phyloP scores from a whole-genome alignment of 2,329 filamentous ascomycete species.

The Exophiala sp. region DNA sequence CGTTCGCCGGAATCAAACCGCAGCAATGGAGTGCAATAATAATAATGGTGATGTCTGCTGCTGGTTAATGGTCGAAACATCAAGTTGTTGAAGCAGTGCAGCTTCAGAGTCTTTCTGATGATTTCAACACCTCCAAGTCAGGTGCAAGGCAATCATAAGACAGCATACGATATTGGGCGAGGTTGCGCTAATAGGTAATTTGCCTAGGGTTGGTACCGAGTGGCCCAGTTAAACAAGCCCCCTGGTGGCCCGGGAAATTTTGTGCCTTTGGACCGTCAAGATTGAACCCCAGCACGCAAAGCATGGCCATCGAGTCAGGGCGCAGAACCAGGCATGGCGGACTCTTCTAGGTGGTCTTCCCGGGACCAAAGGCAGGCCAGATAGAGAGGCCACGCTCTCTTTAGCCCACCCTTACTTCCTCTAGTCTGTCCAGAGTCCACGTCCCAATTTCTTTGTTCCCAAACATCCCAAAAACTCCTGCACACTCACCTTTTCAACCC shows the following conservation, averaged over 20 bases:
- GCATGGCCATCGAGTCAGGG: neutral
- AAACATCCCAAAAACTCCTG: conserved; percentile 15
- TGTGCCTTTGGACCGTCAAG: neutral
- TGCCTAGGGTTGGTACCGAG: neutral
- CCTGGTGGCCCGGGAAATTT: neutral
- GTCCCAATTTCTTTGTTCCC: conserved; percentile 23
- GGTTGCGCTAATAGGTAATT: conserved; percentile 1
- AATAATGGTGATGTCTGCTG: too few species aligned
- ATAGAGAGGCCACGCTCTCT: neutral
- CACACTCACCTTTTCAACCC: conserved; percentile 9
- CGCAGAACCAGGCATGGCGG: neutral
- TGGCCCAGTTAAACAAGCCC: conserved; percentile 1
- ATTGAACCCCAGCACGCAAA: neutral
- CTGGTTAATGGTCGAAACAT: too few species aligned
- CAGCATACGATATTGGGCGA: too few species aligned
- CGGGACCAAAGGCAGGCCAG: neutral
- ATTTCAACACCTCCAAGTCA: too few species aligned
- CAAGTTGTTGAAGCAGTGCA: too few species aligned
- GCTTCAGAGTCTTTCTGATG: too few species aligned
- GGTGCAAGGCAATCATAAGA: too few species aligned
- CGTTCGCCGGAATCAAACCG: too few species aligned
- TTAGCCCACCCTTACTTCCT: neutral
- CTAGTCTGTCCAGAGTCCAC: conserved; percentile 3
- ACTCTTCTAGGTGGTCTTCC: neutral
- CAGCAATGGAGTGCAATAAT: too few species aligned